These are phyloP conservation scores for Solanum chmielewskii DNA, from an alignment of 257 asterid species.

Conservation along the genomic window DNA sequence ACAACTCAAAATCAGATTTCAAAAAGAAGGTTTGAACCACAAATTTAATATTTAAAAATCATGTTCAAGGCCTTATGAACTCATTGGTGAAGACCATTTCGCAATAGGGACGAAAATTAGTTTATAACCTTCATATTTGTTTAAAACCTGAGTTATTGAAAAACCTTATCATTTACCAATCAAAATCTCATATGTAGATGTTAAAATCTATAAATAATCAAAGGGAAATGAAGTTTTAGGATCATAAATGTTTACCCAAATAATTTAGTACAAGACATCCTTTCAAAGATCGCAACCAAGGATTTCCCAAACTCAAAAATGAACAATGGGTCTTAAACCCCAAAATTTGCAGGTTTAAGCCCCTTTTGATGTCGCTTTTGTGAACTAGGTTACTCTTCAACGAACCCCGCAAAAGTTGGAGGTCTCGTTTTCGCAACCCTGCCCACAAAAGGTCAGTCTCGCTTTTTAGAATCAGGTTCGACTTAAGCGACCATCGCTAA, in stretches of 20 bases:
- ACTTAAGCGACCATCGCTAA: background rate
- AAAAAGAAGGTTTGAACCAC: background rate
- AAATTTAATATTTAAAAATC: too few relatives aligned
- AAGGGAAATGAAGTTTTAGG: background rate
- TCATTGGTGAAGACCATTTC: background rate
- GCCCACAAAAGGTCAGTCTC: background rate
- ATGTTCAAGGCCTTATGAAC: background rate
- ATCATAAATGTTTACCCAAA: background rate
- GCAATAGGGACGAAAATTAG: background rate
- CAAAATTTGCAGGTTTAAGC: background rate
- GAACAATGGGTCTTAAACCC: background rate
- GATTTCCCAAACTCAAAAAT: background rate
- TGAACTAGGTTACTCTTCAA: background rate
- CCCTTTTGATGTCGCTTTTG: background rate
- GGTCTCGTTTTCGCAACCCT: background rate
- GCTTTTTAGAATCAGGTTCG: background rate
- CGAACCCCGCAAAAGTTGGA: background rate
- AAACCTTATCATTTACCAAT: background rate
- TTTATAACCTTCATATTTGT: background rate
- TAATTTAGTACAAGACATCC: background rate
- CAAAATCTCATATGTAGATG: background rate
- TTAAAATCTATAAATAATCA: background rate
- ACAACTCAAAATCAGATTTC: background rate
- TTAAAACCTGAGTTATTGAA: background rate
- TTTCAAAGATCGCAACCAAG: background rate